Evolutionary conservation across 768 basidiomycete genomes (phyloP), one percentile per base, ranked within the genome.

Genomic region (Leucosporidium yakuticum): DNA sequence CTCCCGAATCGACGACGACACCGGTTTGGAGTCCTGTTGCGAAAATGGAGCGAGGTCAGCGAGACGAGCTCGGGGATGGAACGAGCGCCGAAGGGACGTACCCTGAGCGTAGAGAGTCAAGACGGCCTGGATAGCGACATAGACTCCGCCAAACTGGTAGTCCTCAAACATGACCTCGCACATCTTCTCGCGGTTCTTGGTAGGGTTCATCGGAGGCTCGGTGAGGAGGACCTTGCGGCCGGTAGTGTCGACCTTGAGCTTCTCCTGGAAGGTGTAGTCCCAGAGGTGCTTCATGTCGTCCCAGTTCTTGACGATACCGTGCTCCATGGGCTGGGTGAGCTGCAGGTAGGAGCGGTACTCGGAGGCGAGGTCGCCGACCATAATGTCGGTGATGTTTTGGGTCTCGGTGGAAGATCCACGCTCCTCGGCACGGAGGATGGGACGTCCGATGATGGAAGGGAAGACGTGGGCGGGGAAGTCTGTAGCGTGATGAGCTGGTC

Each of bases 81-180:
- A 27, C 34, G 34, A 29, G 49, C 5, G 15, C 39, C 39, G 6
- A 5, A 36, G 23, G 8, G 21, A 80, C 88, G 63, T 74, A 94
- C 95, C 96, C 83, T 99, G 96, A 15, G 96, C 96, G 79, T 99
- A 99, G 20, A 99, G 83, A 6, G 96, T 99, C 79, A 99, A 81
- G 60, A 99, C 96, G 6, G 96, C 96, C 81, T 99, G 96, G 69
- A 99, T 97, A 25, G 96, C 96, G 4, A 99, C 88, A 79, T 98
- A 98, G 65, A 98, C 91, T 0, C 91, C 90, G 23, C 87, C 86
- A 76, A 98, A 97, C 4, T 91, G 92, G 79, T 97, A 99, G 70
- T 95, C 90, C 81, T 99, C 96, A 77, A 99, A 97, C 96, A 99
- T 99, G 76, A 97, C 91, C 79, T 98, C 88, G 65, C 87, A 88